Evolutionary conservation across 768 basidiomycete genomes (phyloP).

Genomic region (Amyloporia xantha): DNA sequence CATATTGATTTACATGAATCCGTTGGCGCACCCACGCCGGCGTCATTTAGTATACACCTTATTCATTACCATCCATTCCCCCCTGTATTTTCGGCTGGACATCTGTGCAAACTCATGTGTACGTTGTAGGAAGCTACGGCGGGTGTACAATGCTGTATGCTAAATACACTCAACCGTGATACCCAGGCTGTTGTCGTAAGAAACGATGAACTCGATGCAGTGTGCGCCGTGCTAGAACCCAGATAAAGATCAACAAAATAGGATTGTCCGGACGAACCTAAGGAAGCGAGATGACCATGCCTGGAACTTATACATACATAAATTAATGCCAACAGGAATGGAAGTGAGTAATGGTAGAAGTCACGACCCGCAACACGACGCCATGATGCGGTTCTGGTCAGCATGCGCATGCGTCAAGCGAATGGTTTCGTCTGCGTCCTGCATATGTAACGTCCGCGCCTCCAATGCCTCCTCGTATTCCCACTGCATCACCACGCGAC

Average conservation of each 20-base stretch:
- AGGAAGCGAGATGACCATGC: neutral
- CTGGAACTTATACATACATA: neutral
- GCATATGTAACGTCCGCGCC: slow-evolving; percentile 33
- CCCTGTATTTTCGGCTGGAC: neutral
- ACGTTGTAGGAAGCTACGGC: neutral
- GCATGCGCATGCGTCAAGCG: slow-evolving; percentile 16
- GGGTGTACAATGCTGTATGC: neutral
- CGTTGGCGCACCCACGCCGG: neutral
- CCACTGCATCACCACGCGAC: slow-evolving; percentile 54
- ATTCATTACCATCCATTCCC: neutral
- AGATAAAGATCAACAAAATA: too few species aligned
- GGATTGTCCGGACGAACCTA: too few species aligned
- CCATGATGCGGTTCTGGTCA: slow-evolving; percentile 1
- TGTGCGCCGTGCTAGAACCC: too few species aligned
- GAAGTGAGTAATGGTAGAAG: neutral
- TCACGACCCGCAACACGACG: slow-evolving; percentile 6
- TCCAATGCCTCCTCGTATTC: slow-evolving; percentile 61
- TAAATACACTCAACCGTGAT: neutral
- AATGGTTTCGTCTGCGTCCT: slow-evolving; percentile 36
- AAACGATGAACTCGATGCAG: too few species aligned
- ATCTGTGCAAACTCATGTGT: neutral
- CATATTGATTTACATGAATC: neutral
- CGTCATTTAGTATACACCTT: neutral
- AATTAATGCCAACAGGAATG: neutral
- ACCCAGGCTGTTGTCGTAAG: neutral